Evolutionary conservation across 2,329 filamentous ascomycete genomes (phyloP).

Genomic region (Epichloe uncinata): DNA sequence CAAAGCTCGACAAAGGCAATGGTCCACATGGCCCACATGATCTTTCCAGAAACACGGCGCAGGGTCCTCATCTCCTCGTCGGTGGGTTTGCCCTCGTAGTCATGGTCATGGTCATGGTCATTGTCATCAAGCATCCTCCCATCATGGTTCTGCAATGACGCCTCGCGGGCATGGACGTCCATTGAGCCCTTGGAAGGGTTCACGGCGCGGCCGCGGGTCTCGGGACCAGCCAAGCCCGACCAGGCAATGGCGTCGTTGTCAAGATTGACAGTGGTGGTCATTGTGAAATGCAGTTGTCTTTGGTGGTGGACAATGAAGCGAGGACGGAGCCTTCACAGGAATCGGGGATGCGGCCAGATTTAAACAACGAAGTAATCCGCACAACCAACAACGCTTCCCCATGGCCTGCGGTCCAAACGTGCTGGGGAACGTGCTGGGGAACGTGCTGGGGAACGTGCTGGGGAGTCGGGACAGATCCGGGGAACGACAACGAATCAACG

Average conservation of each 20-base stretch:
- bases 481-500: not conserved
- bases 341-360: too few species aligned
- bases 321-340: too few species aligned
- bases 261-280: slow-evolving; percentile 23
- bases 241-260: slow-evolving; percentile 24
- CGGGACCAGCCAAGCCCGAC: slow-evolving; percentile 19
- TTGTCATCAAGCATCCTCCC: slow-evolving; percentile 12
- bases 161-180: slow-evolving; percentile 10
- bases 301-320: too few species aligned
- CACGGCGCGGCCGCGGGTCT: slow-evolving; percentile 16
- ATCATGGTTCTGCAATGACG: slow-evolving; percentile 8
- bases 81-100: slow-evolving; percentile 35
- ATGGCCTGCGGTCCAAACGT: too few species aligned
- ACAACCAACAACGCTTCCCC: too few species aligned
- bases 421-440: too few species aligned
- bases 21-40: slow-evolving; percentile 53
- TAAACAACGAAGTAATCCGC: too few species aligned
- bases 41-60: slow-evolving; percentile 48
- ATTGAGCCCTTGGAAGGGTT: slow-evolving; percentile 17
- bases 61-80: slow-evolving; percentile 48
- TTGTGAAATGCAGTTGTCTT: slow-evolving; percentile 8
- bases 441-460: too few species aligned
- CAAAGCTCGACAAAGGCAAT: slow-evolving; percentile 62
- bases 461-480: not conserved
- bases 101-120: slow-evolving; percentile 9